Conservation (phyloP, 2,329 filamentous ascomycete genomes). For the Microsporum ferrugineum region DNA sequence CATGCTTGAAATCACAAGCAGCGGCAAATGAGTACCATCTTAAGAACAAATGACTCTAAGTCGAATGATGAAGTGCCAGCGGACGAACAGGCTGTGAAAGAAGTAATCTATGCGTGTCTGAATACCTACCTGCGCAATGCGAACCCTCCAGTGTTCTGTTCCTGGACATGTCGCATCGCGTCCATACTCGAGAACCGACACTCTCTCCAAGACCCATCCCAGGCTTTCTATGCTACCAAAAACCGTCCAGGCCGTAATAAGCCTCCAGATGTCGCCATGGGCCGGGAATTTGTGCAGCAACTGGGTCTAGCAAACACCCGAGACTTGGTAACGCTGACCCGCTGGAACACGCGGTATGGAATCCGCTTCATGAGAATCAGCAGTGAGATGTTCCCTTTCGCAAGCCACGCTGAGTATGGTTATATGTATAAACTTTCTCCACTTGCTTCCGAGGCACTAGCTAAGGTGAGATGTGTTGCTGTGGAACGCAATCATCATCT, state of each 20-base stretch:
- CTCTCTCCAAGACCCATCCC: constrained; percentile 61
- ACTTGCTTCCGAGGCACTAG: constrained; percentile 68
- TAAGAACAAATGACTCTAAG: constrained; percentile 38
- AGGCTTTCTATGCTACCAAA: constrained; percentile 70
- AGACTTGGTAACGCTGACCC: constrained; percentile 74
- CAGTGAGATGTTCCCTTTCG: constrained; percentile 95
- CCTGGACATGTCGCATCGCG: constrained; percentile 78
- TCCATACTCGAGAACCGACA: constrained; percentile 84
- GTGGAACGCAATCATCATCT: constrained; percentile 70
- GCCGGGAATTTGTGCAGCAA: constrained; percentile 61
- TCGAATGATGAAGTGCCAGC: constrained; percentile 41
- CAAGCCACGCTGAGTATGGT: constrained; percentile 74
- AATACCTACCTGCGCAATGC: constrained; percentile 81
- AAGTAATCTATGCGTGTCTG: constrained; percentile 62
- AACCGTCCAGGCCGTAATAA: constrained; percentile 70
- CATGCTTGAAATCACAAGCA: background rate
- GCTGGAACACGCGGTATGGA: constrained; percentile 83
- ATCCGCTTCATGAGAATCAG: constrained; percentile 89
- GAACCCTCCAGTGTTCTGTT: constrained; percentile 77
- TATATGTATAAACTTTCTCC: constrained; percentile 77
- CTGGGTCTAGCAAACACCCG: constrained; percentile 67
- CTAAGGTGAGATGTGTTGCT: constrained; percentile 63
- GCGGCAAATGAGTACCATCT: constrained; percentile 1
- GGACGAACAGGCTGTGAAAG: constrained; percentile 47
- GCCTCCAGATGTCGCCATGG: constrained; percentile 53